Evolutionary conservation across 176 grass and related monocot species (phyloP), one percentile per base, ranked within the genome.

Genomic region (Aegilops sharonensis): DNA sequence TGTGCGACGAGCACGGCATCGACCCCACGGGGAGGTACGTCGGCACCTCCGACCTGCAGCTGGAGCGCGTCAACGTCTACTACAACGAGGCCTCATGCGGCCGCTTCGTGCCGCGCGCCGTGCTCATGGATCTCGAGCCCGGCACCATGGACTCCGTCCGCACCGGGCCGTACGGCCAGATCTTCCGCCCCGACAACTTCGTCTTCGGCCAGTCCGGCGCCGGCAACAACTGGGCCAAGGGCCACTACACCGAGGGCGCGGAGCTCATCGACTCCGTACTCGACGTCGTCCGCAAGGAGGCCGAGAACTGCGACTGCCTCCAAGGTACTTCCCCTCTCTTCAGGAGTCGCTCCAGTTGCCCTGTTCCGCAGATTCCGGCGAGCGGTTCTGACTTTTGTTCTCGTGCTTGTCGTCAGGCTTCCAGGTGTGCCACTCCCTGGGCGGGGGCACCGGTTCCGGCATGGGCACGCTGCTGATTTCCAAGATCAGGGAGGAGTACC

Each of bases 191-290:
- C 3, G 95, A 98, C 39, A 98, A 95, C 86, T 98, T 98, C 88
- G 91, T 98, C 45, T 95, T 95, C 83, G 93, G 93, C 32, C 93
- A 98, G 87, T 93, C 93, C 9, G 95, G 95, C 11, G 95, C 95
- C 9, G 93, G 93, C 2, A 98, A 98, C 87, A 98, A 98, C 93
- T 98, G 93, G 95, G 95, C 93, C 61, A 98, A 98, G 89, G 95
- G 95, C 0, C 95, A 98, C 91, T 98, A 98, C 85, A 98, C 95
- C 29, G 95, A 98, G 89, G 95, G 95, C 52, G 95, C 95, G 0
- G 92, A 97, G 90, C 88, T 97, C 83, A 98, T 98, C 68, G 95
- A 98, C n/a, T 83, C 95, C 65, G 89, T 98, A 42, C 88, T 98
- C 18, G 95, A 98, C 68, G 93, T 98, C 77, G 95, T 98, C 3